Base-by-base conservation (phyloP, 2,329 filamentous ascomycete genomes). In the Mariannaea elegans region DNA sequence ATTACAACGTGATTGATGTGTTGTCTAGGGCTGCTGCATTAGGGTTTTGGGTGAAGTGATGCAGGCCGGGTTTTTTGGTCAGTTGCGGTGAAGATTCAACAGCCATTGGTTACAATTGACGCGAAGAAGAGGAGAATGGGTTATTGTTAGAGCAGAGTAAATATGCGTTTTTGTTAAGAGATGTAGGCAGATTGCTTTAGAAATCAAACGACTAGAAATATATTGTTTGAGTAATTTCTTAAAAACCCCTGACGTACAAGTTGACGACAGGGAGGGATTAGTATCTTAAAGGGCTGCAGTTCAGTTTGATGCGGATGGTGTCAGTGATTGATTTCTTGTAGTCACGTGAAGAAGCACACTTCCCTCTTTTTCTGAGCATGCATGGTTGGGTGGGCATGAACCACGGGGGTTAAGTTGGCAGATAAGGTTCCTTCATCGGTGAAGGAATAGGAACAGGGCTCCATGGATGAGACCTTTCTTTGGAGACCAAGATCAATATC, bases 1-100 rank as follows among this genome's bases (percentile, higher is more conserved):
- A 31, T 14, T 34, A 32, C 44, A 44, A 27, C 47, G 56, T 59
- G 55, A 56, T 16, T 18, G 52, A 27, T 55, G 44, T 41, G 4
- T 13, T 19, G 23, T 3, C n/a, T 14, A 31, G 19, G 21, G 41
- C 21, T 51, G 39, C 19, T 21, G 24, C 18, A 24, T 52, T 39
- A 52, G 48, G 36, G 44, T 27, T 46, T 36, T n/a, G n/a, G n/a
- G n/a, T n/a, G 21, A 19, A 14, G 16, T 12, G 50, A 34, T 23
- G 32, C 32, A 39, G 19, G 29, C 24, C 14, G 18, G 21, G 32
- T 21, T 27, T 34, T 29, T 16, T 21, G 42, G 14, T 32, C 27
- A 48, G 18, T 24, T 32, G 51, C 42, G 42, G 23, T 47, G 51
- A 54, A 46, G 41, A 12, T 42, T 38, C 41, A 31, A 23, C 6